Percentiles rank a stretch among this genome's conserved stretches.
Conservation (phyloP, 352 stramenopile species). For the Phytophthora hibernalis region DNA sequence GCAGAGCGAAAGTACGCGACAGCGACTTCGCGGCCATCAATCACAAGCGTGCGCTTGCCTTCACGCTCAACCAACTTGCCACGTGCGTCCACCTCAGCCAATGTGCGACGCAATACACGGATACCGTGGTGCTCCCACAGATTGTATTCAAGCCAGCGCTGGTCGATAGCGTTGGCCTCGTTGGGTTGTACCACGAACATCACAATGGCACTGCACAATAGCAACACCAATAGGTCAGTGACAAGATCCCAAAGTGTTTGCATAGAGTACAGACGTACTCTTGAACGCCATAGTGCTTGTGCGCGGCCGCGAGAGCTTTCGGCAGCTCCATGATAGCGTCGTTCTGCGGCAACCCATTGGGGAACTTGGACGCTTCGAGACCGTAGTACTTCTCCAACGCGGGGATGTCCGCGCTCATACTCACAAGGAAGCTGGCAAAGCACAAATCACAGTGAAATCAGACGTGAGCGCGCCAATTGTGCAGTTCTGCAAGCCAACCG, state of each 20-base stretch:
- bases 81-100: conserved; percentile 64
- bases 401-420: conserved; percentile 53
- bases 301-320: conserved; percentile 64
- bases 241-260: background rate
- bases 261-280: conserved; percentile 47
- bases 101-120: conserved; percentile 75
- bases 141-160: conserved; percentile 94
- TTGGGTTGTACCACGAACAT: conserved; percentile 93
- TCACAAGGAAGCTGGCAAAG: conserved; percentile 55
- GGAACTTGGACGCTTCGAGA: conserved; percentile 46
- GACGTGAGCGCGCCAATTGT: background rate
- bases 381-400: conserved; percentile 64
- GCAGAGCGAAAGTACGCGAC: conserved; percentile 96
- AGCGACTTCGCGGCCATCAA: conserved; percentile 85
- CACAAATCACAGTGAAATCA: conserved; percentile 3
- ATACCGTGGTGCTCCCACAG: conserved; percentile 88
- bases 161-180: conserved; percentile 92
- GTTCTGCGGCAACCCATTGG: conserved; percentile 62
- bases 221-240: conserved; percentile 3
- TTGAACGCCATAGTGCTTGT: conserved; percentile 76
- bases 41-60: conserved; percentile 55
- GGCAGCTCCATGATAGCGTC: conserved; percentile 74
- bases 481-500: conserved; percentile 25
- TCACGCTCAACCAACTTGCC: conserved; percentile 45
- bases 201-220: conserved; percentile 61